Conservation (phyloP, 192 early-diverging fungal species). For the Thoreauomyces humboldtii region DNA sequence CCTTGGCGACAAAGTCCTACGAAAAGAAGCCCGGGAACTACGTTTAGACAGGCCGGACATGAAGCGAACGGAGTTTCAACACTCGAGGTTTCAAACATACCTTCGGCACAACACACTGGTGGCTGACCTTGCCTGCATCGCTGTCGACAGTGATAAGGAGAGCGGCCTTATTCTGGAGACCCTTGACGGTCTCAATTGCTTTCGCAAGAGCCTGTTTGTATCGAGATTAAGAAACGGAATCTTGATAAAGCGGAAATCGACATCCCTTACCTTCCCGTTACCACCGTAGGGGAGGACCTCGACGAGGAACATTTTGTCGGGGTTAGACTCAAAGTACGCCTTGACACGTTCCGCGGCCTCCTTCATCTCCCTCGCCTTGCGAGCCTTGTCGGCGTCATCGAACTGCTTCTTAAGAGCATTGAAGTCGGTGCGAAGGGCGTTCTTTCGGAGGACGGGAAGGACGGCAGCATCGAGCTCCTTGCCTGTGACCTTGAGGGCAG, state of each 20-base stretch:
- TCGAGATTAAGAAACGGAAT: background rate
- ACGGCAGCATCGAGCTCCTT: constrained; percentile 72
- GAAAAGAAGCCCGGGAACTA: no score
- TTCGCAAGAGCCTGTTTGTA: constrained; percentile 59
- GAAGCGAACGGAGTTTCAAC: background rate
- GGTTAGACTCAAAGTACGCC: constrained; percentile 64
- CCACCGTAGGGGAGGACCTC: constrained; percentile 66
- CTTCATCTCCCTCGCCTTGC: constrained; percentile 82
- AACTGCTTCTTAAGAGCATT: constrained; percentile 76
- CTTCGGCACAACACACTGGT: constrained; percentile 83
- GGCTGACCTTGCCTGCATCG: constrained; percentile 65
- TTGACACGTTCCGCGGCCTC: constrained; percentile 77
- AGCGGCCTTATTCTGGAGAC: constrained; percentile 78
- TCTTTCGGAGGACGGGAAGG: constrained; percentile 79
- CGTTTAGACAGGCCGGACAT: background rate
- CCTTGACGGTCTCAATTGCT: constrained; percentile 78
- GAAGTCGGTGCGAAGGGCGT: constrained; percentile 68
- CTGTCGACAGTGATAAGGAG: constrained; percentile 78
- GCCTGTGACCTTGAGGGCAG: constrained; percentile 65
- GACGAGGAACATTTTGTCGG: constrained; percentile 58
- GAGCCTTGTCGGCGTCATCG: constrained; percentile 84
- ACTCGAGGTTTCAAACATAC: no score
- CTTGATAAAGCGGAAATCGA: background rate
- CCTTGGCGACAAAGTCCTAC: constrained; percentile 61
- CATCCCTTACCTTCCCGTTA: constrained; percentile 74